Conservation (phyloP, 768 basidiomycete species). For the Austroboletus eburneus region DNA sequence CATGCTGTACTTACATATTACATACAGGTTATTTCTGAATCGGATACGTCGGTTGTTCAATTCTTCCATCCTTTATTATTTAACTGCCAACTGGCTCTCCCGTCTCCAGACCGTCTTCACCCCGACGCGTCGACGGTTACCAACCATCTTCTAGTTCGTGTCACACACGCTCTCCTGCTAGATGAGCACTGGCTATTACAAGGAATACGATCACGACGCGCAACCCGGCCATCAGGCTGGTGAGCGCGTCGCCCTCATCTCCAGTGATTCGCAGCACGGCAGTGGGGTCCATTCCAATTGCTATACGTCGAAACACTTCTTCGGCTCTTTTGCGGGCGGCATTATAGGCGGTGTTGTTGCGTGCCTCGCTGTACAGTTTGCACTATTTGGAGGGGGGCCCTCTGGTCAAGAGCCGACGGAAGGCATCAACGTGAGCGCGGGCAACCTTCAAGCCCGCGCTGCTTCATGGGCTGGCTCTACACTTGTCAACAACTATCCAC, state of each 20-base stretch:
- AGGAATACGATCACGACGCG: constrained; percentile 22
- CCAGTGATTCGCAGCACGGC: constrained; percentile 18
- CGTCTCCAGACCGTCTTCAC: too few relatives aligned
- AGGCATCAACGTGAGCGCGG: not conserved
- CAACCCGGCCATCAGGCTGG: not conserved
- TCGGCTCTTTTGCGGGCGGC: constrained; percentile 36
- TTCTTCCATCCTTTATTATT: too few relatives aligned
- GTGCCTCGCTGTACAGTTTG: constrained; percentile 48
- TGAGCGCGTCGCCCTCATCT: constrained; percentile 39
- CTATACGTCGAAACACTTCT: constrained; percentile 32
- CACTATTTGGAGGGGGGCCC: constrained; percentile 31
- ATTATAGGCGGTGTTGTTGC: constrained; percentile 51
- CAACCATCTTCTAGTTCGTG: too few relatives aligned
- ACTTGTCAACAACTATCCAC: constrained; percentile 65
- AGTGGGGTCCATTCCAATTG: too few relatives aligned
- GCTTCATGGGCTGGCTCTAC: constrained; percentile 73
- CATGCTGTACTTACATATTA: too few relatives aligned
- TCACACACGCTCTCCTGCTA: too few relatives aligned
- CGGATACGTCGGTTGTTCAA: too few relatives aligned
- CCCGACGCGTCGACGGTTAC: too few relatives aligned
- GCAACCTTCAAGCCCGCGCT: constrained; percentile 40
- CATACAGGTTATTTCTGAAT: too few relatives aligned
- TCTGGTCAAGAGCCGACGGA: not conserved
- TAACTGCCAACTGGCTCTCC: too few relatives aligned
- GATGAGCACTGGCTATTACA: constrained; percentile 13